A percentile compares a stretch with the other conserved stretches of the same genome.
Conservation (phyloP, 2,329 filamentous ascomycete genomes). For the Phialophora macrospora region DNA sequence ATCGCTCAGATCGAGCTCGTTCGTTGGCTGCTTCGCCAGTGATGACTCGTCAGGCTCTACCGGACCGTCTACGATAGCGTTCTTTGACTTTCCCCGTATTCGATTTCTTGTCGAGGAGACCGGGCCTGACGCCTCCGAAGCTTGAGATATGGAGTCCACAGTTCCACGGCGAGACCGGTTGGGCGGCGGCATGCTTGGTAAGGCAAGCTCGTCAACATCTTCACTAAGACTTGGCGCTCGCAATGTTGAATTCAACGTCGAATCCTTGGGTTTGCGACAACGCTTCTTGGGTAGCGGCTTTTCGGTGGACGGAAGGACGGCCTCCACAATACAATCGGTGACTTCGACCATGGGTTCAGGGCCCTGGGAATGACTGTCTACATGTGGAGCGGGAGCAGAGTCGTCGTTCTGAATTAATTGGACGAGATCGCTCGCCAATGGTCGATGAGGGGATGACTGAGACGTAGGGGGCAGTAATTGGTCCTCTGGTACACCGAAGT, state of each 20-base stretch:
- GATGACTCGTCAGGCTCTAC: slow-evolving; percentile 14
- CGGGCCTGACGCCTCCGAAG: slow-evolving; percentile 29
- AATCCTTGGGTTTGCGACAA: slow-evolving; percentile 36
- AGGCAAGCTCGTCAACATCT: slow-evolving; percentile 26
- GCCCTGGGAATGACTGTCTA: not conserved
- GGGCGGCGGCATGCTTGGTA: slow-evolving; percentile 15
- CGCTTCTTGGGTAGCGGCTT: slow-evolving; percentile 32
- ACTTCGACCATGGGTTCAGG: not conserved
- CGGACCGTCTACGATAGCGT: slow-evolving; percentile 9
- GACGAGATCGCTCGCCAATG: slow-evolving; percentile 8
- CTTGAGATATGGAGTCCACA: slow-evolving; percentile 35
- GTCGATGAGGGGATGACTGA: slow-evolving; percentile 7
- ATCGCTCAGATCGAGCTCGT: slow-evolving; percentile 36
- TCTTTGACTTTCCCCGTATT: slow-evolving; percentile 29
- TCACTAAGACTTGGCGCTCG: slow-evolving; percentile 19
- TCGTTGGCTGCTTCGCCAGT: slow-evolving; percentile 28
- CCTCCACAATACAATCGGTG: not conserved
- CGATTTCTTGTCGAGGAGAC: slow-evolving; percentile 25
- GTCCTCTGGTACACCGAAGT: not conserved
- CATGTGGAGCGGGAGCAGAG: not conserved
- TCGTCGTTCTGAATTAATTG: slow-evolving; percentile 17
- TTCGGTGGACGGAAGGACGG: slow-evolving; percentile 4
- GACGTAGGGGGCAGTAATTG: slow-evolving; percentile 2
- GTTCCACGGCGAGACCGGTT: slow-evolving; percentile 29
- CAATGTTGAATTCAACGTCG: slow-evolving; percentile 18